A percentile compares a stretch with the other conserved stretches of the same genome.
phyloP scores from a whole-genome alignment of 2,329 filamentous ascomycete genomes.

The Xylaria sp. region DNA sequence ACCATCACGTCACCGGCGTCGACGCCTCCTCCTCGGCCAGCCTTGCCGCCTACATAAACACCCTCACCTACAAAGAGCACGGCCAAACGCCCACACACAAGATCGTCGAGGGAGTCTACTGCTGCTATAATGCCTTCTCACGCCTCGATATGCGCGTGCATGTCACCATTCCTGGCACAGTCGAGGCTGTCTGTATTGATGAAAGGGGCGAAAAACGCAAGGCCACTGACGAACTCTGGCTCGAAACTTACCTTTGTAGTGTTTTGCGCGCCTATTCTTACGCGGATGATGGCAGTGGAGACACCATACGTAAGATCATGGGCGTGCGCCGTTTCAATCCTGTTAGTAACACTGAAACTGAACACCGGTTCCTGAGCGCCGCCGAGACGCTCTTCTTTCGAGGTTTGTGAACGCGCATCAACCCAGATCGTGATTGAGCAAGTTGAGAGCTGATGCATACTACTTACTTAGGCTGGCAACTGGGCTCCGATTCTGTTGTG shows the following conservation, averaged over 20 bases:
- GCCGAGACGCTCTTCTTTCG: constrained; percentile 94
- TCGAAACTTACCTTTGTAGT: constrained; percentile 95
- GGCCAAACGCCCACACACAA: constrained; percentile 72
- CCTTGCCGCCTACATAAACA: constrained; percentile 96
- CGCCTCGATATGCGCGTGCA: constrained; percentile 97
- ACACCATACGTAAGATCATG: constrained; percentile 93
- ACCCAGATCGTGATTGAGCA: not conserved
- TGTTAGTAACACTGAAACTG: constrained; percentile 94
- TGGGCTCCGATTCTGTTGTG: constrained; percentile 93
- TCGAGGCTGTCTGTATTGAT: constrained; percentile 96
- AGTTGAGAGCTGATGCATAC: constrained; percentile 4
- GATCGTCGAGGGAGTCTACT: constrained; percentile 90
- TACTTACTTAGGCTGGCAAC: constrained; percentile 70
- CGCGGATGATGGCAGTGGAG: constrained; percentile 89
- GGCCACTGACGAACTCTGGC: constrained; percentile 88
- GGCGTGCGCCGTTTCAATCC: constrained; percentile 97
- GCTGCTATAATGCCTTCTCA: constrained; percentile 99
- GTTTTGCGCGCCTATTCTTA: constrained; percentile 94
- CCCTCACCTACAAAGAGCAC: constrained; percentile 81
- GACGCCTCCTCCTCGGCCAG: constrained; percentile 97
- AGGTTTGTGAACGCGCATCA: constrained; percentile 46
- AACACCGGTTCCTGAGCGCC: constrained; percentile 91
- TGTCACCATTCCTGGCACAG: constrained; percentile 91
- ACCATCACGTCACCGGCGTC: constrained; percentile 95
- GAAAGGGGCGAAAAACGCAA: constrained; percentile 93